Base-by-base conservation (phyloP, 108 stramenopile genomes). In the Mediolabrus comicus region DNA sequence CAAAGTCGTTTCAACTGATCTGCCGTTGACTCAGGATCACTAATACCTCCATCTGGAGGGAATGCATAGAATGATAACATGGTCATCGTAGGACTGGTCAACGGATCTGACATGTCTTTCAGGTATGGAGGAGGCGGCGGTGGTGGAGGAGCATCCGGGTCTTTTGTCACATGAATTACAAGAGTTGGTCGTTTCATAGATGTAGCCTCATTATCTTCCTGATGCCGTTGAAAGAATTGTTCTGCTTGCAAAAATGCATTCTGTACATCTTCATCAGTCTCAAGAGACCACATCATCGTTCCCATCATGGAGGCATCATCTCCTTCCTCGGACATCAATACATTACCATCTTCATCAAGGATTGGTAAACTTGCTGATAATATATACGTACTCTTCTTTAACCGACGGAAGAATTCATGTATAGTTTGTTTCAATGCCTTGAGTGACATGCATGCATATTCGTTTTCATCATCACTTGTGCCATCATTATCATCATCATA, bases 1-100 rank as follows among this genome's bases (percentile, higher is more conserved):
- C 97, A 98, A 24, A 52, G 49, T 53, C 79, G 79, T 52, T 79
- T 67, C 32, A 95, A 58, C 10, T 54, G 36, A 28, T 70, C 38
- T 22, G 89, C 90, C 74, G 87, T 89, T 3, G 74, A 65, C 76
- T 95, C 90, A 0, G 89, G 87, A 71, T 92, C 81, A 7, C 55
- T 53, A 36, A 95, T 81, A 9, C 75, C 86, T 14, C 52, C 78
- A 26, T 68, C 25, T 1, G 90, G 90, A 16, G 90, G 91, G 67
- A 95, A 95, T 56, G 87, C 35, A 69, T 95, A 95, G 33, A 95
- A 95, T 39, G 89, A 91, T 10, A 95, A 69, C 94, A 95, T 95
- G 19, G 91, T 95, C 87, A 95, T 95, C 41, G 86, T 80, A 61
- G 69, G 62, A 16, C 85, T 84, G n/a, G 67, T 34, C 9, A 49